These are phyloP conservation scores for Sporothrix curviconia DNA, from an alignment of 2,329 filamentous ascomycete genomes.

Conservation along the genomic window DNA sequence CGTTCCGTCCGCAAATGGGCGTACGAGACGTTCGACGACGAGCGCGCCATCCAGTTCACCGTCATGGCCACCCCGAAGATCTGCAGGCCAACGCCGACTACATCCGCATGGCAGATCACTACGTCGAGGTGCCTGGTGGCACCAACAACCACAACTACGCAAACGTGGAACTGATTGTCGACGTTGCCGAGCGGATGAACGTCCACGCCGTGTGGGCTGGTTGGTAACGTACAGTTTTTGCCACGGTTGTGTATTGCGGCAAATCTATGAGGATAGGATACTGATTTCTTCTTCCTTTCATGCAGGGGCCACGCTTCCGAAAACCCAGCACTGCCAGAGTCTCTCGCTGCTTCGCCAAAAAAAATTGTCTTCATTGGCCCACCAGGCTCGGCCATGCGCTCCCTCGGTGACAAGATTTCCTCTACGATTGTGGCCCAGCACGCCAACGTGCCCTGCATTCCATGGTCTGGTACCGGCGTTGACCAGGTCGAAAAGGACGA, in stretches of 20 bases:
- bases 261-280: no score
- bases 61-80: conserved; percentile 99
- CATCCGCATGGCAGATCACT: conserved; percentile 99
- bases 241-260: no score
- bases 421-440: conserved; percentile 99
- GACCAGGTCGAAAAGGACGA: conserved; percentile 71
- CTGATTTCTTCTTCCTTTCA: no score
- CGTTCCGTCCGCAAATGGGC: conserved; percentile 99
- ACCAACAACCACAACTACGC: conserved; percentile 99
- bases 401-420: conserved; percentile 98
- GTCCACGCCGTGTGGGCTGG: conserved; percentile 98
- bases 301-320: conserved; percentile 91
- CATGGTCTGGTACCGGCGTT: conserved; percentile 97
- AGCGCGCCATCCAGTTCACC: conserved; percentile 96
- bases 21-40: conserved; percentile 98
- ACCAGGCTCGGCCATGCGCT: conserved; percentile 96
- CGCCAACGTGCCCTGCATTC: conserved; percentile 91
- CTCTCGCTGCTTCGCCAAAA: conserved; percentile 88
- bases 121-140: conserved; percentile 95
- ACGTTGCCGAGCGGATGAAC: conserved; percentile 96
- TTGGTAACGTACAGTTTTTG: conserved; percentile 65
- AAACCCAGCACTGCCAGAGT: conserved; percentile 96
- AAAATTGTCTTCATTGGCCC: conserved; percentile 99
- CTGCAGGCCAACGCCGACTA: conserved; percentile 96
- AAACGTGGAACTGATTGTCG: conserved; percentile 98